phyloP scores from a whole-genome alignment of 129 eudicot species.

The Tagetes patula region DNA sequence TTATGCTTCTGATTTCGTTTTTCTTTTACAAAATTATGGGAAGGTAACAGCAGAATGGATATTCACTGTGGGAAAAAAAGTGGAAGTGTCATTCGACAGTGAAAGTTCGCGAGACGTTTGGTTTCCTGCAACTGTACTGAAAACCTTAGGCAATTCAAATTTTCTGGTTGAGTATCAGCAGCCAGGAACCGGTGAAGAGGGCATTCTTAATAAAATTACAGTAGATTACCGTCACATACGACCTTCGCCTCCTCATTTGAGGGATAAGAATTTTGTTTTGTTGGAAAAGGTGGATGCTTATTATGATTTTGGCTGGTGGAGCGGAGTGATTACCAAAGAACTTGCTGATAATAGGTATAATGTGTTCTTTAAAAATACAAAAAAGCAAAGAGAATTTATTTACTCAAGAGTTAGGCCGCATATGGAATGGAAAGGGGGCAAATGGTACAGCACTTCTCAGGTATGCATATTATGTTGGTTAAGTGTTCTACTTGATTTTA shows the following conservation, averaged over 20 bases:
- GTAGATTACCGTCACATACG: conserved; percentile 61
- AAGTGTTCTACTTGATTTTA: conserved; percentile 8
- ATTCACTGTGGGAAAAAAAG: conserved; percentile 65
- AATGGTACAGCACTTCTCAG: conserved; percentile 79
- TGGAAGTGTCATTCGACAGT: conserved; percentile 62
- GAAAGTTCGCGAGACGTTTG: conserved; percentile 54
- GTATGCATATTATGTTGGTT: conserved; percentile 37
- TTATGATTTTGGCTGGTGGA: conserved; percentile 76
- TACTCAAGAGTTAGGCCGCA: conserved; percentile 60
- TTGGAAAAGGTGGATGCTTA: conserved; percentile 82
- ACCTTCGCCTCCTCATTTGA: conserved; percentile 70
- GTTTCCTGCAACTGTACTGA: conserved; percentile 69
- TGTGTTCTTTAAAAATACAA: conserved; percentile 60
- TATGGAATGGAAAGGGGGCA: conserved; percentile 87
- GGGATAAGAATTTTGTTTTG: conserved; percentile 54
- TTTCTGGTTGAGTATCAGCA: conserved; percentile 58
- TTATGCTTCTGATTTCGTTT: conserved; percentile 29
- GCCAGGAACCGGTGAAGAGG: conserved; percentile 31
- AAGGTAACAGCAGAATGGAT: conserved; percentile 66
- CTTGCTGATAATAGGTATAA: conserved; percentile 67
- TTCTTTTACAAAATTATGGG: conserved; percentile 27
- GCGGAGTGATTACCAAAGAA: conserved; percentile 68
- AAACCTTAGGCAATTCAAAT: conserved; percentile 36
- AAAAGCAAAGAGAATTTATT: conserved; percentile 48
- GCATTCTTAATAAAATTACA: conserved; percentile 35